phyloP scores from a whole-genome alignment of 352 stramenopile genomes.

The Globisporangium cystogenes region DNA sequence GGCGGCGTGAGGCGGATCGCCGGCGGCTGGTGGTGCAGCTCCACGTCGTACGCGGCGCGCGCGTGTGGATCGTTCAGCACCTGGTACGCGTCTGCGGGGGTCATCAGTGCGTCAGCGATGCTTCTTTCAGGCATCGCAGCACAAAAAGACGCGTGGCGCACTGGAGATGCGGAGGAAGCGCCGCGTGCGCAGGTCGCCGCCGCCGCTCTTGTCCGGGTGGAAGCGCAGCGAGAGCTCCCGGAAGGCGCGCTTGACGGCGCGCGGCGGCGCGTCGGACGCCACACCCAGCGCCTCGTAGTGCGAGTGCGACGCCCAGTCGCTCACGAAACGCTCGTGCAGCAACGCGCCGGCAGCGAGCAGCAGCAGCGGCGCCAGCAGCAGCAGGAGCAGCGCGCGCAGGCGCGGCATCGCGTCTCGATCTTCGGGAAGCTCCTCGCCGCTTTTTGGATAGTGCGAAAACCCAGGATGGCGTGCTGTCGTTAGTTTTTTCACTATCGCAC shows the following conservation, averaged over 20 bases:
- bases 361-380: slow-evolving; percentile 9
- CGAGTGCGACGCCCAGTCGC: slow-evolving; percentile 31
- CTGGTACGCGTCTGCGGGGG: slow-evolving; percentile 31
- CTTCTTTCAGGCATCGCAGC: too few relatives aligned
- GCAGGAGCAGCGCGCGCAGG: slow-evolving; percentile 27
- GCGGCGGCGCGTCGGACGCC: slow-evolving; percentile 10
- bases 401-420: slow-evolving; percentile 8
- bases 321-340: slow-evolving; percentile 23
- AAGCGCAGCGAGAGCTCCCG: slow-evolving; percentile 64
- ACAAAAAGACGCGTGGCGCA: background rate
- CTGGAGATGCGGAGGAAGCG: slow-evolving; percentile 36
- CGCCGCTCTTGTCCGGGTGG: slow-evolving; percentile 63
- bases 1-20: slow-evolving; percentile 5
- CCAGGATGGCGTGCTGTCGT: background rate
- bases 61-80: slow-evolving; percentile 18
- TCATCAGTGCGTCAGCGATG: too few relatives aligned
- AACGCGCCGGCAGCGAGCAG: slow-evolving; percentile 5
- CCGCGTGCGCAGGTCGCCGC: slow-evolving; percentile 15
- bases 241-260: slow-evolving; percentile 56
- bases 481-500: background rate
- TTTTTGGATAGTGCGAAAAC: background rate
- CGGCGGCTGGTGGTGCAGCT: slow-evolving; percentile 16
- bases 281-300: slow-evolving; percentile 39
- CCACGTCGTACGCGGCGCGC: slow-evolving; percentile 20
- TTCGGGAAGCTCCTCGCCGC: too few relatives aligned